Base-by-base conservation (phyloP, 148 eudicot genomes). In the Vaccinium macrocarpon region DNA sequence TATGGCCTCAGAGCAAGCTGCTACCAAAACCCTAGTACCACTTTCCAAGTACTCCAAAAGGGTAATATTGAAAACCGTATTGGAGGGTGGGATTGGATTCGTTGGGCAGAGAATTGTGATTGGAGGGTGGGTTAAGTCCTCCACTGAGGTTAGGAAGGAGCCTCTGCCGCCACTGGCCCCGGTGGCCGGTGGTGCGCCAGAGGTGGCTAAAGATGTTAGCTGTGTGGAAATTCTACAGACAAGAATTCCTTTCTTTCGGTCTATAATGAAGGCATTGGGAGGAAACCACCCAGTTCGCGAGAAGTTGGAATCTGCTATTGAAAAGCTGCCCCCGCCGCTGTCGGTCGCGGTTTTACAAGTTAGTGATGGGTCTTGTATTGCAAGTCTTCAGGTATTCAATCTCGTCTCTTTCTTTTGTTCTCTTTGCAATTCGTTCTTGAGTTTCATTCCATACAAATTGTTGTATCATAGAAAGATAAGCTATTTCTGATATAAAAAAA, bases 41-140 rank as follows among this genome's bases (percentile, higher is more conserved):
- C 82, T 72, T 62, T 90, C 93, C 12, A 95, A 84, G 64, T 95
- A 95, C 87, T 85, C 98, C 56, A 88, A 92, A 79, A 92, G 98
- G 89, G 94, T 89, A 9, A 70, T 93, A 75, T 79, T 97, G 50
- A 93, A 92, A 87, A 85, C 91, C 62, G 59, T 95, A 19, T 50
- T 92, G 4, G 87, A 96, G 55, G 85, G 91, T 27, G 96, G 96
- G 9, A 29, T 83, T 27, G 93, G 93, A 2, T 82, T 91, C 89
- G 81, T 89, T 5, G 97, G 96, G 5, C 83, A 89, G 73, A 93
- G 90, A 62, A 78, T 92, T 52, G 94, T 97, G 62, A 82, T 97
- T 14, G 98, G 98, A 35, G 99, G 99, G 32, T 97, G 99, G 99
- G 98, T 97, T 49, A 95, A 94, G 84, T 90, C 98, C 80, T 87